Percentiles rank a stretch among this genome's conserved stretches.
Conservation (phyloP, 1,284 basidiomycete genomes). For the Moesziomyces sp. region DNA sequence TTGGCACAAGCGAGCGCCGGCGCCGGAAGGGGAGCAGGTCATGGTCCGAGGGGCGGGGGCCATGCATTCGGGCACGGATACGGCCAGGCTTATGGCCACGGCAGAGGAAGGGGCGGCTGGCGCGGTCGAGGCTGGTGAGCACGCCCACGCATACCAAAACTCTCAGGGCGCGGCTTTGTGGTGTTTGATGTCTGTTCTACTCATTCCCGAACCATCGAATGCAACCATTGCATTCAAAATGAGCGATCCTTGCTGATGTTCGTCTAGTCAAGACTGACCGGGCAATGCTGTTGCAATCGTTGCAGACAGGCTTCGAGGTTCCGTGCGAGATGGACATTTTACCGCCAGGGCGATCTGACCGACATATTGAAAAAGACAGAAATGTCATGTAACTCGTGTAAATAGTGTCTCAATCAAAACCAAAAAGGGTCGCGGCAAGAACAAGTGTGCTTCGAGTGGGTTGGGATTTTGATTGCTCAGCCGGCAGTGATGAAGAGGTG, state of each 20-base stretch:
- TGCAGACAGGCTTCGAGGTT: background rate
- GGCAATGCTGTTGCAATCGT: no score
- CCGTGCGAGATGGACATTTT: conserved; percentile 10
- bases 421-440: no score
- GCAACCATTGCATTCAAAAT: background rate
- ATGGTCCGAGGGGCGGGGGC: conserved; percentile 12
- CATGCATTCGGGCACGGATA: conserved; percentile 4
- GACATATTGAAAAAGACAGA: conserved; percentile 3
- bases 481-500: conserved; percentile 15
- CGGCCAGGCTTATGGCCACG: conserved; percentile 8
- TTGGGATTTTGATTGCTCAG: background rate
- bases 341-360: background rate
- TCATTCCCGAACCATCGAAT: no score
- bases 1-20: conserved; percentile 25
- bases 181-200: no score
- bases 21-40: conserved; percentile 2
- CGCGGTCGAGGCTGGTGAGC: conserved; percentile 23
- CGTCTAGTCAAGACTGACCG: background rate
- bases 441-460: background rate
- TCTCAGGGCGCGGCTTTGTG: no score
- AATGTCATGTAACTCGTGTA: background rate
- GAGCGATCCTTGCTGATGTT: background rate
- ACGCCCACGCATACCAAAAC: no score
- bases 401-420: conserved; percentile 17
- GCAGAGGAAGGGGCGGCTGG: conserved; percentile 18